phyloP scores from a whole-genome alignment of 2,329 filamentous ascomycete species.

The Cladophialophora exuberans region DNA sequence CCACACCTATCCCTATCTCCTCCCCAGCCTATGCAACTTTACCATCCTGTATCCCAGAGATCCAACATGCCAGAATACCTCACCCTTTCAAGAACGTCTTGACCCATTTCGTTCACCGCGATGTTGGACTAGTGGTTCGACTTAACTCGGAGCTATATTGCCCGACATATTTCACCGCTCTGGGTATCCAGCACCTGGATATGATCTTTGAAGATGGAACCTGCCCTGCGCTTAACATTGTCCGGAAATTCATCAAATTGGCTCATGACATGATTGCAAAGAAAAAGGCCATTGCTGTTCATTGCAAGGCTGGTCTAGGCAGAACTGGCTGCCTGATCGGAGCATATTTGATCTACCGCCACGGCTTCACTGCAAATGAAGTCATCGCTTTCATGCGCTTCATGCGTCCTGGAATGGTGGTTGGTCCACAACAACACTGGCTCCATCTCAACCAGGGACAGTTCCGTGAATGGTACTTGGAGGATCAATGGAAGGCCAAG shows the following conservation, averaged over 20 bases:
- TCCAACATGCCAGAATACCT: conserved; percentile 72
- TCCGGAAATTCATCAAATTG: conserved; percentile 91
- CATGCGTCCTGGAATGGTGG: conserved; percentile 98
- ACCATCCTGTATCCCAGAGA: conserved; percentile 73
- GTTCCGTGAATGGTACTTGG: conserved; percentile 97
- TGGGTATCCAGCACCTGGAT: conserved; percentile 93
- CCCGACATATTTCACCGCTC: conserved; percentile 92
- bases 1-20: conserved; percentile 70
- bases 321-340: conserved; percentile 96
- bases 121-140: conserved; percentile 90
- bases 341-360: conserved; percentile 94
- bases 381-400: conserved; percentile 98
- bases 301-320: conserved; percentile 96
- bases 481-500: conserved; percentile 78
- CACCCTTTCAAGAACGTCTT: conserved; percentile 95
- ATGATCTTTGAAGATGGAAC: conserved; percentile 99
- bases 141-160: conserved; percentile 96
- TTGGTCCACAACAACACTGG: conserved; percentile 98
- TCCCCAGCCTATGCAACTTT: conserved; percentile 75
- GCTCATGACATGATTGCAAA: conserved; percentile 93
- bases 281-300: conserved; percentile 92
- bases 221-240: conserved; percentile 84
- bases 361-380: conserved; percentile 96
- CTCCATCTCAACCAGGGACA: conserved; percentile 93
- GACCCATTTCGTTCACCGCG: conserved; percentile 81